Base-by-base conservation (phyloP, 2,329 filamentous ascomycete species). In the Monilinia laxa region DNA sequence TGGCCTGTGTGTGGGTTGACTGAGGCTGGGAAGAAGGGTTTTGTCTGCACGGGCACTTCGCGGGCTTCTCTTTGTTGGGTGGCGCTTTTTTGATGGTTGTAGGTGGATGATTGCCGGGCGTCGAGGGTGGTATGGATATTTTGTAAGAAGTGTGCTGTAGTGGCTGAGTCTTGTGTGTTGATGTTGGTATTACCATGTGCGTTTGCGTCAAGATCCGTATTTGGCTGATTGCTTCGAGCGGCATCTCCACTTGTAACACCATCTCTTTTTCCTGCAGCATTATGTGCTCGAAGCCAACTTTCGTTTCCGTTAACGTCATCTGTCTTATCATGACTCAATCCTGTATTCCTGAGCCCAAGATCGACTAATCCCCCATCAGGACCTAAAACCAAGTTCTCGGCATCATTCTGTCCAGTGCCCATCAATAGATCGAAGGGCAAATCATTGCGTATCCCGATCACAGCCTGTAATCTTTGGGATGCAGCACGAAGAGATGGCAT, bases 1-100 rank as follows among this genome's bases (percentile, higher is more conserved):
- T 69, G 67, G 1, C 75, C 75, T 0, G 72, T 75, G 2, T 67
- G 23, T 10, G 66, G 64, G 51, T 75, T 71, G 4, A 76, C 25
- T n/a, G 47, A 40, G 18, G 49, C 35, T 14, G 47, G 47, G 18
- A 38, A 38, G 18, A 31, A 40, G 31, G 23, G 23, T 0, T 12
- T 25, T 18, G 20, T 16, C 20, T 25, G 1, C 25, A 12, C 16
- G 55, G 23, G 2, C 1, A 3, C 0, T 9, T 31, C 5, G 1
- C 9, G 31, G 18, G 42, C 2, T 5, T 42, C 2, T 7, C 9
- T n/a, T n/a, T 47, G 1, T 9, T 7, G 56, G 23, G 42, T 52
- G 1, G 4, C n/a, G 45, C 25, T 16, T 49, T 52, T 16, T 40
- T 62, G 42, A 0, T 47, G 18, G 2, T 16, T 14, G n/a, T 10